Percentiles rank a stretch among this genome's conserved stretches.
Conservation (phyloP, 768 basidiomycete species). For the Trametes punicea region DNA sequence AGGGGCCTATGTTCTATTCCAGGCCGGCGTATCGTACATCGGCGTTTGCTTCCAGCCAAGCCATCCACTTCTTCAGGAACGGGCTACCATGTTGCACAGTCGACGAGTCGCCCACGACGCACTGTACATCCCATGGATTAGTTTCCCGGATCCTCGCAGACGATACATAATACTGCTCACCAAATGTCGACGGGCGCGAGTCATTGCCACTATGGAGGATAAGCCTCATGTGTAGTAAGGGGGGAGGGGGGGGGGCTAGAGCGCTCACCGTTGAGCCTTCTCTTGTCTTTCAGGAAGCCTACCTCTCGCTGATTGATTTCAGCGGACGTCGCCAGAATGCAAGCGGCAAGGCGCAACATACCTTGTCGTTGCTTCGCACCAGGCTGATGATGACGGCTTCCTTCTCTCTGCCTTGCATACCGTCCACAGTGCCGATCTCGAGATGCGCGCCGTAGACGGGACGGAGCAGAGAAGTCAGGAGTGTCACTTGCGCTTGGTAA, state of each 20-base stretch:
- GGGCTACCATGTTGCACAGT: slow-evolving; percentile 82
- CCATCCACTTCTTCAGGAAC: slow-evolving; percentile 87
- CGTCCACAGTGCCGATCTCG: slow-evolving; percentile 94
- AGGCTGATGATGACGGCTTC: slow-evolving; percentile 91
- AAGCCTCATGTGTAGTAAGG: background rate
- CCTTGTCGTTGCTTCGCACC: slow-evolving; percentile 87
- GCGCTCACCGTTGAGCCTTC: slow-evolving; percentile 75
- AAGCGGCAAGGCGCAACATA: slow-evolving; percentile 26
- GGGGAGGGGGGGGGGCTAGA: too few species aligned
- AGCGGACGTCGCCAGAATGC: background rate
- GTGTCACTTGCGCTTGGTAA: slow-evolving; percentile 92
- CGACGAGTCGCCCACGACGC: slow-evolving; percentile 89
- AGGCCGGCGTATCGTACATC: slow-evolving; percentile 84
- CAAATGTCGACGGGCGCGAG: slow-evolving; percentile 82
- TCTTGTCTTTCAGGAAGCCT: slow-evolving; percentile 90
- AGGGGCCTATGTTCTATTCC: slow-evolving; percentile 34
- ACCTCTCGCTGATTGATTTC: slow-evolving; percentile 63
- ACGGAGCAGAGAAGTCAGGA: slow-evolving; percentile 74
- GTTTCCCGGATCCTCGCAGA: background rate
- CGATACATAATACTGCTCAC: slow-evolving; percentile 42
- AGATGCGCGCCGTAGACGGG: slow-evolving; percentile 63
- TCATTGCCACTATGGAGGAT: slow-evolving; percentile 72
- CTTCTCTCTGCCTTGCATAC: slow-evolving; percentile 96
- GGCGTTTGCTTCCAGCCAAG: slow-evolving; percentile 86
- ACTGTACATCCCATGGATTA: slow-evolving; percentile 43